Percentiles rank a stretch among this genome's conserved stretches.
Evolutionary conservation across 768 basidiomycete genomes (phyloP).

Genomic region (Russula ochroleuca): DNA sequence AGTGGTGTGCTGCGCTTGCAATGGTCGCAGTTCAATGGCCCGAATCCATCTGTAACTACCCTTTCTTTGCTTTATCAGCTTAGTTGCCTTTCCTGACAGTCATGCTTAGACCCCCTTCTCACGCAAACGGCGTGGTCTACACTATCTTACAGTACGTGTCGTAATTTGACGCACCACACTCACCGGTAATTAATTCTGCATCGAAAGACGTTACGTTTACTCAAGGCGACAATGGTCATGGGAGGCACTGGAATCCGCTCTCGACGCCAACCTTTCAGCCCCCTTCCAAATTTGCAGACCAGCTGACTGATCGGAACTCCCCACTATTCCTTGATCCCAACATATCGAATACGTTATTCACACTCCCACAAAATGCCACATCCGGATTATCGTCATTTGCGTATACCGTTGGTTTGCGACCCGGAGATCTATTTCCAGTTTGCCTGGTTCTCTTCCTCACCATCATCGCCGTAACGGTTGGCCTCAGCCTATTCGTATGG

Average conservation of each 20-base stretch:
- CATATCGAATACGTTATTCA: conserved; percentile 69
- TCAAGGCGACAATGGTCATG: conserved; percentile 38
- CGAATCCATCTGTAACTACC: conserved; percentile 71
- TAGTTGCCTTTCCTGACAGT: neutral
- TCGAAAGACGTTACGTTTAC: conserved; percentile 68
- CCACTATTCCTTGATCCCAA: conserved; percentile 70
- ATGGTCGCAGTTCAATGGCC: conserved; percentile 99
- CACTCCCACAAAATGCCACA: conserved; percentile 56
- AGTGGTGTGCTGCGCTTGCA: conserved; percentile 82
- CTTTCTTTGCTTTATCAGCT: conserved; percentile 25
- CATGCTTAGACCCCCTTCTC: conserved; percentile 73
- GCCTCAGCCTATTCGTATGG: conserved; percentile 70
- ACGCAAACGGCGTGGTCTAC: conserved; percentile 88
- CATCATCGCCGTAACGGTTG: conserved; percentile 67
- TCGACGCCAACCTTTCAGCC: conserved; percentile 54
- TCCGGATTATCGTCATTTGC: conserved; percentile 81
- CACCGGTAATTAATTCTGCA: neutral
- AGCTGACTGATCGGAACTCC: conserved; percentile 65
- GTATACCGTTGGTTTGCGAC: conserved; percentile 74
- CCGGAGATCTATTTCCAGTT: conserved; percentile 75
- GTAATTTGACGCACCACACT: conserved; percentile 1
- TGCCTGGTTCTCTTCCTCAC: conserved; percentile 81
- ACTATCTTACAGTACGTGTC: conserved; percentile 59
- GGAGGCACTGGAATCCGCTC: conserved; percentile 66
- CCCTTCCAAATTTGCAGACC: conserved; percentile 65